Conservation (phyloP, 441 rosid species). For the Metrosideros polymorpha region DNA sequence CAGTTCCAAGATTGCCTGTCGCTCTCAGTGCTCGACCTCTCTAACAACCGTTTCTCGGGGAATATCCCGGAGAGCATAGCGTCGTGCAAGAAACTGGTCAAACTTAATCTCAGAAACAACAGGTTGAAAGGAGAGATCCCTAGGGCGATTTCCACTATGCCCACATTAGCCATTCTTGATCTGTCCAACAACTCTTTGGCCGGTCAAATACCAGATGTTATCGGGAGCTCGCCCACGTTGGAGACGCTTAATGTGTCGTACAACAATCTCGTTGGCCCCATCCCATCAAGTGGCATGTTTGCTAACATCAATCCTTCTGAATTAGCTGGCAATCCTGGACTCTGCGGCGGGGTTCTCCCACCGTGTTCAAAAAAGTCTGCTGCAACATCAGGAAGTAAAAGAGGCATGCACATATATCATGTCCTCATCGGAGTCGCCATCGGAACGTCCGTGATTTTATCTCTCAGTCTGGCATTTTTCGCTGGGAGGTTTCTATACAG, state of each 20-base stretch:
- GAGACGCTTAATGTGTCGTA: slow-evolving; percentile 62
- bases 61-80: slow-evolving; percentile 46
- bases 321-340: slow-evolving; percentile 50
- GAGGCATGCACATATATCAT: slow-evolving; percentile 38
- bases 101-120: slow-evolving; percentile 47
- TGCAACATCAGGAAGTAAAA: slow-evolving; percentile 5
- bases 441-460: slow-evolving; percentile 30
- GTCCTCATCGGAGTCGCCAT: slow-evolving; percentile 36
- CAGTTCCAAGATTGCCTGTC: slow-evolving; percentile 62
- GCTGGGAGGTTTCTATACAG: slow-evolving; percentile 39
- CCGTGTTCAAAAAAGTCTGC: slow-evolving; percentile 28
- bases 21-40: slow-evolving; percentile 55
- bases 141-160: slow-evolving; percentile 40
- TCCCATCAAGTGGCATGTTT: slow-evolving; percentile 47
- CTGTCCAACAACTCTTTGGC: slow-evolving; percentile 58
- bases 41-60: slow-evolving; percentile 56
- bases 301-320: slow-evolving; percentile 47
- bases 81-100: slow-evolving; percentile 56
- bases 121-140: slow-evolving; percentile 42
- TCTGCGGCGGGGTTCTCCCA: slow-evolving; percentile 48
- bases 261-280: slow-evolving; percentile 55
- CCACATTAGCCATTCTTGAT: slow-evolving; percentile 57
- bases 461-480: slow-evolving; percentile 30
- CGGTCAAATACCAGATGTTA: slow-evolving; percentile 41
- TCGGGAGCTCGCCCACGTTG: slow-evolving; percentile 56